phyloP scores from a whole-genome alignment of 495 filamentous ascomycete species.

The Aspergillus sclerotiicarbonarius region DNA sequence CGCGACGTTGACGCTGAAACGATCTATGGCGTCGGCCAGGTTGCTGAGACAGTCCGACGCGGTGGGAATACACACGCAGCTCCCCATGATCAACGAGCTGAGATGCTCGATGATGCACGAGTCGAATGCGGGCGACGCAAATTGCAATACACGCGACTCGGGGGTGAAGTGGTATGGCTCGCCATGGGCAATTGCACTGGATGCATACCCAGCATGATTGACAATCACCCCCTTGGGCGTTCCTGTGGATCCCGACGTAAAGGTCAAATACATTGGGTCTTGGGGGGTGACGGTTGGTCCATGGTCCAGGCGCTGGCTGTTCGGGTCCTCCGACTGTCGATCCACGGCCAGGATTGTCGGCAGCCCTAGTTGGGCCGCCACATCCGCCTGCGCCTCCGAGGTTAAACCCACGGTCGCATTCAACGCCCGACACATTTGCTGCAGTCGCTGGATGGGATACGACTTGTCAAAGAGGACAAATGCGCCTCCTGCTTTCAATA shows the following conservation, averaged over 20 bases:
- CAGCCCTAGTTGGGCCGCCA: background rate
- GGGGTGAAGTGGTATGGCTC: constrained; percentile 40
- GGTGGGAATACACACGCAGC: constrained; percentile 33
- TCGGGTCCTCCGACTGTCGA: background rate
- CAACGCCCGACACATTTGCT: background rate
- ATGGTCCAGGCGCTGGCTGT: background rate
- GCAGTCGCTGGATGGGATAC: constrained; percentile 43
- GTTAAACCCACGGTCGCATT: background rate
- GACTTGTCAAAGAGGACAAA: constrained; percentile 46
- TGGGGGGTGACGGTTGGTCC: background rate
- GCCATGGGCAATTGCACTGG: constrained; percentile 10
- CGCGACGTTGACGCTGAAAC: constrained; percentile 24
- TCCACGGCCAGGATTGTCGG: background rate
- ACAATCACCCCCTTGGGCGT: constrained; percentile 4
- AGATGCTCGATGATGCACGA: constrained; percentile 39
- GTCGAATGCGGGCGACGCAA: constrained; percentile 44
- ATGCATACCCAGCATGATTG: constrained; percentile 4
- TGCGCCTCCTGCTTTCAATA: constrained; percentile 48
- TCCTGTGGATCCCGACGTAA: constrained; percentile 5
- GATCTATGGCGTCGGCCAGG: constrained; percentile 26
- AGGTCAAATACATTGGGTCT: background rate
- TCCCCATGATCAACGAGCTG: constrained; percentile 38
- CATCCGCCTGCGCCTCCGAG: background rate
- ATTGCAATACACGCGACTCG: constrained; percentile 45
- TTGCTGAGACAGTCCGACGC: constrained; percentile 23